Conservation (phyloP, 306 rosid genomes). For the Chamaecrista fasciculata region DNA sequence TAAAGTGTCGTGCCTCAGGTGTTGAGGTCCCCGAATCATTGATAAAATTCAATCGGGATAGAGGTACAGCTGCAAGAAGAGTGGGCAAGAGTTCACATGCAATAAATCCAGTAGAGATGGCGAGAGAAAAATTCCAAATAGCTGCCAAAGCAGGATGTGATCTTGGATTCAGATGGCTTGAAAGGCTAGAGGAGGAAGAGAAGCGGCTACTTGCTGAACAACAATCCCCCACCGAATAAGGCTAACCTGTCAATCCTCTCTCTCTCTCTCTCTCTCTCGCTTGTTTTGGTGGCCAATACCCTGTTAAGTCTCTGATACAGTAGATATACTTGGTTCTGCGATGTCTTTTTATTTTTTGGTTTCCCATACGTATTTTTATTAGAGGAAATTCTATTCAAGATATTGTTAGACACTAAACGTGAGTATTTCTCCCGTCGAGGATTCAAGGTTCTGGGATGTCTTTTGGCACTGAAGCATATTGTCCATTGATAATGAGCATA, state of each 20-base stretch:
- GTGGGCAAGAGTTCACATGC: slow-evolving; percentile 35
- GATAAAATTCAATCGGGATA: slow-evolving; percentile 47
- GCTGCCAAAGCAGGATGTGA: slow-evolving; percentile 87
- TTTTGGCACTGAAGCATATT: too few species aligned
- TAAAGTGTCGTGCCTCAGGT: slow-evolving; percentile 48
- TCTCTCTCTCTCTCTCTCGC: too few species aligned
- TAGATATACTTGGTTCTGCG: neutral
- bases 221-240: neutral
- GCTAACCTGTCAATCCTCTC: too few species aligned
- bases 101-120: slow-evolving; percentile 67
- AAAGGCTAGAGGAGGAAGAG: slow-evolving; percentile 82
- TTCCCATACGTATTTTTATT: too few species aligned
- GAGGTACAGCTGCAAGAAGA: slow-evolving; percentile 43
- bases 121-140: slow-evolving; percentile 70
- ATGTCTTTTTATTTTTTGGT: too few species aligned
- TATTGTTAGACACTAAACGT: too few species aligned
- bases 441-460: too few species aligned
- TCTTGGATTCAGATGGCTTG: slow-evolving; percentile 86
- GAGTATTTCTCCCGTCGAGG: too few species aligned
- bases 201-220: slow-evolving; percentile 38
- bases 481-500: neutral
- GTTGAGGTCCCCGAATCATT: slow-evolving; percentile 66
- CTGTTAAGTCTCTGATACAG: neutral
- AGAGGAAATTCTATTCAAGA: too few species aligned
- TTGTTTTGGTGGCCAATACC: too few species aligned